These are phyloP conservation scores for Alternaria triticimaculans DNA, from an alignment of 2,329 filamentous ascomycete species.

Conservation along the genomic window DNA sequence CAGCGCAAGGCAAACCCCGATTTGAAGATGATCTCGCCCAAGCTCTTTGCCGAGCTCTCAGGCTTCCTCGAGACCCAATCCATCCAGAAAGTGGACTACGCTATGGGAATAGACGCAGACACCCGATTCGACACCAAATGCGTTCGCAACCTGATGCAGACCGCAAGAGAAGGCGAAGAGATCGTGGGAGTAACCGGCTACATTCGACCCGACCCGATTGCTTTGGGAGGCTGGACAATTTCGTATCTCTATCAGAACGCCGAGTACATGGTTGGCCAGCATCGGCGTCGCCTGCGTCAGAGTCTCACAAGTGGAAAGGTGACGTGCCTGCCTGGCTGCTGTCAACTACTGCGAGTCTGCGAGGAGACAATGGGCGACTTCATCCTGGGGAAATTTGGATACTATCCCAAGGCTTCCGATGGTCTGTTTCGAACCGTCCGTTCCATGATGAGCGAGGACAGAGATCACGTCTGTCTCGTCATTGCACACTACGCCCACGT, in stretches of 20 bases:
- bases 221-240: background rate
- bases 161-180: constrained; percentile 5
- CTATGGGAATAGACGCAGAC: constrained; percentile 6
- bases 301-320: constrained; percentile 8
- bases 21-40: constrained; percentile 1
- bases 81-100: constrained; percentile 2
- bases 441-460: constrained; percentile 12
- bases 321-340: constrained; percentile 10
- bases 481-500: constrained; percentile 2
- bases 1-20: background rate
- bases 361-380: constrained; percentile 6
- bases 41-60: constrained; percentile 1
- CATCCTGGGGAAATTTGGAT: constrained; percentile 1
- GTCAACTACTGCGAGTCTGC: background rate
- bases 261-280: constrained; percentile 9
- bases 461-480: constrained; percentile 9
- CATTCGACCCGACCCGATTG: constrained; percentile 1
- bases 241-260: constrained; percentile 8
- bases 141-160: background rate
- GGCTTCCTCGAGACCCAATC: background rate
- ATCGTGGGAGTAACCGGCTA: constrained; percentile 7
- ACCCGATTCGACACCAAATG: constrained; percentile 8
- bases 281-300: constrained; percentile 7
- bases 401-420: constrained; percentile 4
- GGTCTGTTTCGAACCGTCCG: constrained; percentile 6